Percentiles rank a stretch among this genome's conserved stretches.
phyloP scores from a whole-genome alignment of 305 asterid genomes.

The Fraxinus sp. region DNA sequence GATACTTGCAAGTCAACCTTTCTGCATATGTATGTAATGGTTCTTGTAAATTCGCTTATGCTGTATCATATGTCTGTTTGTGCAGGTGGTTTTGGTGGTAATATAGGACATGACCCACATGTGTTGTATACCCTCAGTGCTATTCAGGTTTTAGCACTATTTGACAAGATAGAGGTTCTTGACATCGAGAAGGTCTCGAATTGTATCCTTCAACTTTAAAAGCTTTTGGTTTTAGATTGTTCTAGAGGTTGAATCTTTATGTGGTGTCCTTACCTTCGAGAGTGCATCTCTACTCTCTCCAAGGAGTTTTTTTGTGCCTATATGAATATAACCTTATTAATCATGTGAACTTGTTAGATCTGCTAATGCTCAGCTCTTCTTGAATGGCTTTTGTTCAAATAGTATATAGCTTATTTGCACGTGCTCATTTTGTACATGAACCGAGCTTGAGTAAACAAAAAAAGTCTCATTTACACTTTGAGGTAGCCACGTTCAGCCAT shows the following conservation, averaged over 20 bases:
- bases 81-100: conserved; percentile 96
- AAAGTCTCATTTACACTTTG: background rate
- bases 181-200: conserved; percentile 67
- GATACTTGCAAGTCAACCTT: background rate
- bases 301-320: background rate
- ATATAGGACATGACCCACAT: conserved; percentile 93
- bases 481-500: background rate
- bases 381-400: background rate
- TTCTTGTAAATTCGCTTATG: conserved; percentile 8
- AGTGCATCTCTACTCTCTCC: background rate
- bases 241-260: conserved; percentile 16
- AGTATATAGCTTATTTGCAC: background rate
- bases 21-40: background rate
- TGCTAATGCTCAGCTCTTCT: background rate
- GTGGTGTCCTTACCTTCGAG: background rate
- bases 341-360: background rate
- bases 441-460: background rate
- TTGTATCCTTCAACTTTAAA: conserved; percentile 55
- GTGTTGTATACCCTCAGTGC: conserved; percentile 78
- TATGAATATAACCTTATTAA: background rate
- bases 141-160: conserved; percentile 81
- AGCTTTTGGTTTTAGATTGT: conserved; percentile 9
- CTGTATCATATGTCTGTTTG: conserved; percentile 7
- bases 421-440: background rate
- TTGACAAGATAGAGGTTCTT: conserved; percentile 72